Percentiles rank a stretch among this genome's conserved stretches.
phyloP scores from a whole-genome alignment of 257 asterid genomes.

The Avicennia marina region DNA sequence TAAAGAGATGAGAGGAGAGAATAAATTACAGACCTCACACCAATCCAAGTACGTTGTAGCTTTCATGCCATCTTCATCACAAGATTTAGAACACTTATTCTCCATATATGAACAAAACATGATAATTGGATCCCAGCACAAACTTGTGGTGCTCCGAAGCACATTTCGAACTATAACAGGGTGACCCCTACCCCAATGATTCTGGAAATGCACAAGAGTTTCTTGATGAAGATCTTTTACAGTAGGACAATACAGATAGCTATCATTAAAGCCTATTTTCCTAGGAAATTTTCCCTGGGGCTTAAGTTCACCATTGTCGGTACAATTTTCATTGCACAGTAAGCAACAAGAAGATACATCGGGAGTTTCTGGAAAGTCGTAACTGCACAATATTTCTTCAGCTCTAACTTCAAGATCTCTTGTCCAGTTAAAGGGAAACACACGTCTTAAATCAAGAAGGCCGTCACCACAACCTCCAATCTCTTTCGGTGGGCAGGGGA shows the following conservation, averaged over 20 bases:
- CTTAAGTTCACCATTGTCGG: conserved; percentile 27
- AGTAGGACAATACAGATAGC: conserved; percentile 63
- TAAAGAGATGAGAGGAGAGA: not conserved
- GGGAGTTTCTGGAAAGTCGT: conserved; percentile 36
- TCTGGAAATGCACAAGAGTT: conserved; percentile 74
- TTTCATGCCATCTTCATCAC: conserved; percentile 30
- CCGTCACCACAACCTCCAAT: conserved; percentile 78
- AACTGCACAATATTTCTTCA: conserved; percentile 50
- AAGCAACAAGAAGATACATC: conserved; percentile 47
- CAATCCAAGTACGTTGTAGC: conserved; percentile 63
- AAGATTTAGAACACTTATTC: conserved; percentile 47
- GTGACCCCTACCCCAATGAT: conserved; percentile 86
- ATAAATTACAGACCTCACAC: conserved; percentile 75
- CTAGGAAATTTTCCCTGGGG: conserved; percentile 32
- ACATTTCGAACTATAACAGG: conserved; percentile 84
- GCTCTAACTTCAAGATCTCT: conserved; percentile 72
- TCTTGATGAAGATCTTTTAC: conserved; percentile 58
- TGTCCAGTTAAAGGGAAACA: conserved; percentile 67
- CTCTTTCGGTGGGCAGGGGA: conserved; percentile 66
- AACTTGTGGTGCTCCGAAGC: conserved; percentile 37
- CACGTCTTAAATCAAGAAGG: conserved; percentile 60
- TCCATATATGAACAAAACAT: conserved; percentile 81
- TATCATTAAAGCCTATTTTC: conserved; percentile 45
- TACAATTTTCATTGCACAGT: conserved; percentile 28
- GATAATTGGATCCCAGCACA: conserved; percentile 83